Evolutionary conservation across 306 rosid species (phyloP).

Genomic region (Canavalia ensiformis): DNA sequence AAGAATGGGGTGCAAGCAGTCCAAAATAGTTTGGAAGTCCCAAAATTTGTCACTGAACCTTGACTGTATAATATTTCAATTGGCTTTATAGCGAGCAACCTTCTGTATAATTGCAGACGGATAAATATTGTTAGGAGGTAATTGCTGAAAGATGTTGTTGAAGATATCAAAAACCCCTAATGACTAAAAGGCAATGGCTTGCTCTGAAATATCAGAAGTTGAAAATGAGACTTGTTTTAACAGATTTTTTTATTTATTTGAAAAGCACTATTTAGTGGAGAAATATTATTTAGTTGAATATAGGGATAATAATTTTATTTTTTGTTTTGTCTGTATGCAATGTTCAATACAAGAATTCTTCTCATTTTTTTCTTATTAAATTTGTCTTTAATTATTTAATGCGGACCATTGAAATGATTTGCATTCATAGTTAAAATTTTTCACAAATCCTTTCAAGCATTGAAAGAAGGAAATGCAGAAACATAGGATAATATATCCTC

Average conservation of each 20-base stretch:
- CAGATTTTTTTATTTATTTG: not conserved
- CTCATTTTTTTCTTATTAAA: not conserved
- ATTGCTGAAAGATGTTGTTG: constrained; percentile 28
- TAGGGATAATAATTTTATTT: not conserved
- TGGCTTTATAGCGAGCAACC: constrained; percentile 34
- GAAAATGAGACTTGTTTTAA: constrained; percentile 8
- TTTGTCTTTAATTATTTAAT: not conserved
- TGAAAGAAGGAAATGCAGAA: not conserved
- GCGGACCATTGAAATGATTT: not conserved
- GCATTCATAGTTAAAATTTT: not conserved
- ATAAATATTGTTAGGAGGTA: constrained; percentile 1
- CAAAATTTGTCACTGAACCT: not conserved
- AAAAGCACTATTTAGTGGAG: not conserved
- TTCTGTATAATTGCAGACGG: not conserved
- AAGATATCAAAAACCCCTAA: constrained; percentile 5
- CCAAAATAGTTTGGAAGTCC: not conserved
- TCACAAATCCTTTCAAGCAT: constrained; percentile 23
- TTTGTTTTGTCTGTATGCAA: not conserved
- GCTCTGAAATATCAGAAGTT: constrained; percentile 4
- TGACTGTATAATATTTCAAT: not conserved
- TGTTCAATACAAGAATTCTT: not conserved
- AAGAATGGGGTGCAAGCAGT: constrained; percentile 27
- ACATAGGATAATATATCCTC: constrained; percentile 10
- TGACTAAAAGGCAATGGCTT: constrained; percentile 13
- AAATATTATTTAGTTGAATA: not conserved